Evolutionary conservation across 371 early-diverging fungal species (phyloP), one percentile per base, ranked within the genome.

Genomic region (Dichotomocladium elegans): DNA sequence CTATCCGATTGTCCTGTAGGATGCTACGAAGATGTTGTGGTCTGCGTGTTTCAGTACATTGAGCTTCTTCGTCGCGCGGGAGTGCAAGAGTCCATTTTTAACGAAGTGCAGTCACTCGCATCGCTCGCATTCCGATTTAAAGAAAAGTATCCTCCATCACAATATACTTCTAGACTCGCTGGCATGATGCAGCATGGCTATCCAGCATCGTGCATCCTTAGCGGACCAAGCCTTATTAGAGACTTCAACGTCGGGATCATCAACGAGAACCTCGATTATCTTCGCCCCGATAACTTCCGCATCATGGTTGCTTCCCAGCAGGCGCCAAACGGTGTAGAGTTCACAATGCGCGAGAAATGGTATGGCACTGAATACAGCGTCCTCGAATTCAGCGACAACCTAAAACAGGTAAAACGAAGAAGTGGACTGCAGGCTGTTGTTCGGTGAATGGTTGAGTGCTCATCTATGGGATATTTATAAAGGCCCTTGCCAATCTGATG

Each of bases 21-120:
- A 17, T 74, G 86, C 41, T 86, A 83, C 50, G 78, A 89, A 42
- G 89, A 94, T 28, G 85, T 96, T 4, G 73, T 95, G 21, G 53
- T 70, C 8, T 76, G 83, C 34, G 66, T 95, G 17, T 98, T 96
- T 68, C 87, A 90, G 63, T 98, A 95, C 61, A 88, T 96, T 50
- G 68, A 85, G 21, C 75, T 96, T 75, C 65, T 96, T 21, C 76
- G 79, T 28, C 61, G 66, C 4, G 64, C 63, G 27, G 92, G 91
- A 3, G 76, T 90, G 21, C 86, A 91, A 57, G 72, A 84, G 31
- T 87, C 88, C 70, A 84, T 86, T 25, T 93, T 85, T 63, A 68
- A 86, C 29, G 96, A 96, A 62, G 82, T 88, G 24, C 68, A 83
- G 44, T 75, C 79, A 6, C 58, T 93, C 37, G 78, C 87, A 33